A percentile compares a stretch with the other conserved stretches of the same genome.
Conservation (phyloP, 139 green algal species). For the Chlamydomonas sphaeroides region DNA sequence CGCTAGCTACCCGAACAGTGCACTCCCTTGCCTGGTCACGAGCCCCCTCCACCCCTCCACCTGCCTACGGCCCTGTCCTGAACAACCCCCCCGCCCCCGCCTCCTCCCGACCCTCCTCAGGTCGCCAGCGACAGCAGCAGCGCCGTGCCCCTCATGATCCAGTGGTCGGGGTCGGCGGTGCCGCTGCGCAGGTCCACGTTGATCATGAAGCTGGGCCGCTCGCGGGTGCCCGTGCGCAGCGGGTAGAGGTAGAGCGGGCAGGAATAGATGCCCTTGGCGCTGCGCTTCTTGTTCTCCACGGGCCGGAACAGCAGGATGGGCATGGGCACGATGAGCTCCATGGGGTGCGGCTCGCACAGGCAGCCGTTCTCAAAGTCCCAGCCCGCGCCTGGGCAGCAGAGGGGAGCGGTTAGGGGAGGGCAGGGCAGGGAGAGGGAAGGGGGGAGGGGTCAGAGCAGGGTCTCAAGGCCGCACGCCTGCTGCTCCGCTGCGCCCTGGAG, state of each 20-base stretch:
- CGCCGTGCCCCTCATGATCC: constrained; percentile 83
- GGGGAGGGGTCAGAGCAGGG: too few species aligned
- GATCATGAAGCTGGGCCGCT: constrained; percentile 87
- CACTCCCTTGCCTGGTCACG: too few species aligned
- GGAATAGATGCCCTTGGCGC: constrained; percentile 71
- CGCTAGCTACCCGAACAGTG: too few species aligned
- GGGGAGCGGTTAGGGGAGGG: too few species aligned
- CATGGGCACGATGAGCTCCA: constrained; percentile 92
- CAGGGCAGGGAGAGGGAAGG: background rate
- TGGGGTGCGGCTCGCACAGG: constrained; percentile 86
- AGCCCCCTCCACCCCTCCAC: too few species aligned
- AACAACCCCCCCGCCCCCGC: too few species aligned
- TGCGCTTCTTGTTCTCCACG: constrained; percentile 86
- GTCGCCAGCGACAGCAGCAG: constrained; percentile 75
- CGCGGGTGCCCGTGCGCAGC: constrained; percentile 78
- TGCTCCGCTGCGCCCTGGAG: too few species aligned
- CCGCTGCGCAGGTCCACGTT: constrained; percentile 80
- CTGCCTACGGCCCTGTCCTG: too few species aligned
- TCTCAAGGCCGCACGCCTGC: too few species aligned
- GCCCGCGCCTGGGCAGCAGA: constrained; percentile 75
- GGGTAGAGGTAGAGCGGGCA: constrained; percentile 90
- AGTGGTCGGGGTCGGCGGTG: constrained; percentile 79
- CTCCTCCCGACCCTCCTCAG: too few species aligned
- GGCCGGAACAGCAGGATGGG: constrained; percentile 89
- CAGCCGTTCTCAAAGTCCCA: constrained; percentile 86